Evolutionary conservation across 331 rosid species (phyloP).

Genomic region (Acacia pycnantha): DNA sequence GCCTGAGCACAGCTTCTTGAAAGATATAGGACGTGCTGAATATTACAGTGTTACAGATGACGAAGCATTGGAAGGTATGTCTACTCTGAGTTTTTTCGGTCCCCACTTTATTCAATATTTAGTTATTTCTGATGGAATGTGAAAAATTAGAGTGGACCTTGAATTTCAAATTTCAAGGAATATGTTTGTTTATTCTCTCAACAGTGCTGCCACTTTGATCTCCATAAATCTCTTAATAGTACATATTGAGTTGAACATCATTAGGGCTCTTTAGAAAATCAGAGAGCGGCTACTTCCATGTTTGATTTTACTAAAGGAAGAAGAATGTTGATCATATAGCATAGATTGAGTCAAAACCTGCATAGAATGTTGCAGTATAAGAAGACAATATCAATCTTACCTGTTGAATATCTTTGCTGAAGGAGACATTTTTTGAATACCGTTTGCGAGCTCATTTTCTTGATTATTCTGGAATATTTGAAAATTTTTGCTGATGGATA

Average conservation of each 20-base stretch:
- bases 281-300: not conserved
- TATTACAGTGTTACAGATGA: conserved; percentile 76
- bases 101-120: not conserved
- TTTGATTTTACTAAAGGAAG: not conserved
- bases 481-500: not conserved
- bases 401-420: not conserved
- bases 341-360: not conserved
- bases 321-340: not conserved
- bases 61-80: conserved; percentile 88
- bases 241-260: not conserved
- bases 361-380: not conserved
- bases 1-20: conserved; percentile 93
- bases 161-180: conserved; percentile 20
- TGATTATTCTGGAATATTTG: not conserved
- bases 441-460: not conserved
- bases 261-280: not conserved
- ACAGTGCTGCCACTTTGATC: not conserved
- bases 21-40: conserved; percentile 80
- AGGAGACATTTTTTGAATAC: not conserved
- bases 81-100: not conserved
- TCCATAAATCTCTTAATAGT: not conserved
- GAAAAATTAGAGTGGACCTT: not conserved
- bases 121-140: conserved; percentile 7
- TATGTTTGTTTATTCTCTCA: not conserved
- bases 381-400: not conserved